Evolutionary conservation across 371 early-diverging fungal species (phyloP), one percentile per base, ranked within the genome.

Genomic region (Blastocladiella emersonii): DNA sequence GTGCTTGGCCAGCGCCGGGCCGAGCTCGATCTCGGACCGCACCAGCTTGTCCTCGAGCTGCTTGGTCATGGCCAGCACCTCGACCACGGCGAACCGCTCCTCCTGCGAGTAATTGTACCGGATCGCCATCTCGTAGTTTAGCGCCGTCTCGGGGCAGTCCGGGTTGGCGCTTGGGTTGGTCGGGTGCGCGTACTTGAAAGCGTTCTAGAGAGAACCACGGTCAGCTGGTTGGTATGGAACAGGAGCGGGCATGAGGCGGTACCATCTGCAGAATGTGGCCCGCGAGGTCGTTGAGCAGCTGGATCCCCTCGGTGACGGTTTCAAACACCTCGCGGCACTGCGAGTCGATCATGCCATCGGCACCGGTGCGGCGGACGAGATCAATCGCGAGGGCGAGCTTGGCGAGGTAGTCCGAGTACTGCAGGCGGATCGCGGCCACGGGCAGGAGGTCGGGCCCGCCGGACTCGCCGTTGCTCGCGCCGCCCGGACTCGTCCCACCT

Each of bases 141-240:
- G 34, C 1, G 70, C 74, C 13, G 64, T 56, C 15, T 57, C 67
- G 6, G 75, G 73, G 4, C 70, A 64, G 30, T 44, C 37, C 17
- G 62, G 57, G 48, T 65, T 66, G 30, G 48, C 6, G 12, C 32
- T 56, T 5, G 44, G 49, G 51, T 49, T 67, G 15, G 65, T 62
- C 17, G 77, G 81, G 55, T 76, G 67, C n/a, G 67, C 64, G 60
- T 68, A 74, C 62, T 80, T 80, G 71, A 70, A 78, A 8, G 78
- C 74, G 56, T 61, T 70, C 74, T 74, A 41, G 41, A 41, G 19
- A 21, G 41, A 21, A 17, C 13, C 13, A 41, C 8, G 6, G 12
- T 41, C 4, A 56, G 32, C 19, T 61, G n/a, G n/a, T n/a, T n/a
- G n/a, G n/a, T n/a, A n/a, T n/a, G n/a, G n/a, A n/a, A n/a, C n/a